Evolutionary conservation across 192 early-diverging fungal genomes (phyloP), one percentile per base, ranked within the genome.

Genomic region (Oehlia diaphana): DNA sequence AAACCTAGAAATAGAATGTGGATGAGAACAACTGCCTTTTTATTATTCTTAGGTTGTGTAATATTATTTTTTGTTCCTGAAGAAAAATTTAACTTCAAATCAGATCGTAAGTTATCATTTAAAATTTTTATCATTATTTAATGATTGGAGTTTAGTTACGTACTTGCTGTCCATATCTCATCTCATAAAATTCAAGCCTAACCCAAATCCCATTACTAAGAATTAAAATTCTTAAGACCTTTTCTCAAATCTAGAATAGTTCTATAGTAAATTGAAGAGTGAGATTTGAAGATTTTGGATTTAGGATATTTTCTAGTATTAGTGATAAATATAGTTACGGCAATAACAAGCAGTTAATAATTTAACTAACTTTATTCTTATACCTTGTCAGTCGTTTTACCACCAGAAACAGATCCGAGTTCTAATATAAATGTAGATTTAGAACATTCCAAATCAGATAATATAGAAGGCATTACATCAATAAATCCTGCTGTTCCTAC

Each of bases 1-100:
- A 78, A 31, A 21, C 61, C 35, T 42, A 39, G 58, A 19, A 66
- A 47, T n/a, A 67, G 31, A 69, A 66, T 49, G 26, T 78, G 77
- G 77, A 21, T 78, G 4, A 65, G 66, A 1, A 31, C 49, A 28
- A 49, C 44, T 0, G 63, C 12, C 4, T 78, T 78, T 21, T 6
- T 66, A 31, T 28, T 78, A 26, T 50, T 69, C 19, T 1, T 66
- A 23, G 10, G 67, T 2, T 31, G 35, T 9, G 19, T 78, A 8
- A 33, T 35, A 16, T 66, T 23, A 19, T 68, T 78, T 28, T 37
- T 78, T 67, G 23, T 78, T 28, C 42, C 64, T 16, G 31, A 78
- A 69, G 66, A 78, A 3, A 49, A 39, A 19, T 23, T 47, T 1
- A 47, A 23, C 9, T n/a, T 77, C 8, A 19, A 21, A 13, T 13